Evolutionary conservation across 768 basidiomycete genomes (phyloP).

Genomic region (Kwoniella sp.): DNA sequence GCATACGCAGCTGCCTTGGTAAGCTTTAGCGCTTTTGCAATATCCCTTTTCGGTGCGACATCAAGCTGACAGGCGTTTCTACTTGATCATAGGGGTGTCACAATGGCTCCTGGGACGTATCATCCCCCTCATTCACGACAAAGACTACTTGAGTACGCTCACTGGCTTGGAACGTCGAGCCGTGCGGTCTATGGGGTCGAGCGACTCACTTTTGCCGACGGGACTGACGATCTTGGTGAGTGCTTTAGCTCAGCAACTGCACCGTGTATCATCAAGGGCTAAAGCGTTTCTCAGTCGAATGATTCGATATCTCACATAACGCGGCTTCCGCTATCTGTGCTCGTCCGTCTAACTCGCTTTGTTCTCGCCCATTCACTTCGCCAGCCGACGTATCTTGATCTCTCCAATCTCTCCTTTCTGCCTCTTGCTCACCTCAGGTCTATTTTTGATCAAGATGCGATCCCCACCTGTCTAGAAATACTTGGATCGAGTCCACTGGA

Average conservation of each 20-base stretch:
- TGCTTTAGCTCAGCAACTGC: too few species aligned
- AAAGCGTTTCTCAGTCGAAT: background rate
- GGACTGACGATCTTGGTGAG: background rate
- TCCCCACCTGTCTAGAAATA: conserved; percentile 4
- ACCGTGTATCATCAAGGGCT: background rate
- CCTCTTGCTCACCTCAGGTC: background rate
- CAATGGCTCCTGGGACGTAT: background rate
- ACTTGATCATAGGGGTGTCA: background rate
- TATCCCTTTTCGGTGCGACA: background rate
- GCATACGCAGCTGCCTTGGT: conserved; percentile 4
- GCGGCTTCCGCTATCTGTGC: background rate
- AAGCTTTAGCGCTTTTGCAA: background rate
- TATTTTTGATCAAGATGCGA: background rate
- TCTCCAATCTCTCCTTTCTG: background rate
- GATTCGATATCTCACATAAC: background rate
- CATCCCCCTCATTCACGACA: conserved; percentile 1
- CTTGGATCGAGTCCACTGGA: background rate
- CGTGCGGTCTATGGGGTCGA: conserved; percentile 1
- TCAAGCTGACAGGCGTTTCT: background rate
- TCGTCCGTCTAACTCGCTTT: conserved; percentile 13
- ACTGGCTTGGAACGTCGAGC: conserved; percentile 5
- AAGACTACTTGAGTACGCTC: conserved; percentile 7
- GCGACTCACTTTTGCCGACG: background rate
- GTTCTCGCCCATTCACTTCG: background rate
- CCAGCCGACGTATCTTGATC: conserved; percentile 12